Evolutionary conservation across 495 filamentous ascomycete genomes (phyloP).

Genomic region (Daldinia bambusicola): DNA sequence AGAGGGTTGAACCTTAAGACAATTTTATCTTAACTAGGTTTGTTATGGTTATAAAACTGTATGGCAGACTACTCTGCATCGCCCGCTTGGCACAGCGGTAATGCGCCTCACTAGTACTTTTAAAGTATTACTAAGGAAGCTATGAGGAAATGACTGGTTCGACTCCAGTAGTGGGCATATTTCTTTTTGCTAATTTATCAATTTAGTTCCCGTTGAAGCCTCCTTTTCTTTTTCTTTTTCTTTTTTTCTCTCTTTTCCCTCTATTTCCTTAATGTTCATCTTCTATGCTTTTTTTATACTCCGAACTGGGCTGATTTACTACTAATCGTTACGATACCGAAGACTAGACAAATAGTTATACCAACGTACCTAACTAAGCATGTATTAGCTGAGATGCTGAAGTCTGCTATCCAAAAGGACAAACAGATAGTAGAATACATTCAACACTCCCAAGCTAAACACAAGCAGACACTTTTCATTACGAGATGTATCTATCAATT

Average conservation of each 20-base stretch:
- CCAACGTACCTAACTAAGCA: too few species aligned
- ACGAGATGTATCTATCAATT: not conserved
- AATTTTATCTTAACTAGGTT: too few species aligned
- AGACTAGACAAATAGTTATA: too few species aligned
- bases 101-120: slow-evolving; percentile 35
- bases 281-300: too few species aligned
- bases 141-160: slow-evolving; percentile 39
- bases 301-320: too few species aligned
- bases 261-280: too few species aligned
- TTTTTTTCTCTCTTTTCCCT: too few species aligned
- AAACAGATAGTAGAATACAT: too few species aligned
- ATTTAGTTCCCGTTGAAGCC: not conserved
- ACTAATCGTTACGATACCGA: too few species aligned
- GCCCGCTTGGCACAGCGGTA: slow-evolving; percentile 37
- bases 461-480: not conserved
- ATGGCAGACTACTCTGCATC: not conserved
- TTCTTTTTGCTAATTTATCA: not conserved
- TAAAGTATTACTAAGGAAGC: slow-evolving; percentile 12
- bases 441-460: too few species aligned
- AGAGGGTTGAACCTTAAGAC: not conserved
- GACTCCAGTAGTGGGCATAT: slow-evolving; percentile 35
- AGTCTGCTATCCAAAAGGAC: too few species aligned
- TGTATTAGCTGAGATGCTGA: too few species aligned
- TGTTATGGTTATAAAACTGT: not conserved
- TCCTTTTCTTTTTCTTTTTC: slow-evolving; percentile 4